These are phyloP conservation scores for Rhodotorula sp. DNA, from an alignment of 1,284 basidiomycete genomes.

Conservation along the genomic window DNA sequence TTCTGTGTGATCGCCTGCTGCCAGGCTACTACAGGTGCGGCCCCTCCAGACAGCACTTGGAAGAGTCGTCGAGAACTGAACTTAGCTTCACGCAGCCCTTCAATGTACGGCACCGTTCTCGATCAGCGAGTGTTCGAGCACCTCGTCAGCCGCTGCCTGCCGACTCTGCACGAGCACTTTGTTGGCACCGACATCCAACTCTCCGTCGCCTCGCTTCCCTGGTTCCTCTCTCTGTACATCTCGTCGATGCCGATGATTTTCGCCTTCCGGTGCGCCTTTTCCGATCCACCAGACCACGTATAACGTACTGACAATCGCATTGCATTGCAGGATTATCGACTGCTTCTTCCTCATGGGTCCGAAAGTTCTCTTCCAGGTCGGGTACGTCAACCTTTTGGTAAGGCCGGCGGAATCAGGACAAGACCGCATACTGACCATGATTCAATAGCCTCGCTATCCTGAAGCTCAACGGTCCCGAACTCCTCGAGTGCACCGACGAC, in stretches of 20 bases:
- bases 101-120: conserved; percentile 97
- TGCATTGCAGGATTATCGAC: conserved; percentile 67
- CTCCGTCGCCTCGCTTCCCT: conserved; percentile 93
- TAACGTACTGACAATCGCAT: no score
- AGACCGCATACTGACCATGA: background rate
- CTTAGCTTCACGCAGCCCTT: conserved; percentile 64
- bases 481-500: conserved; percentile 95
- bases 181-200: conserved; percentile 88
- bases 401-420: no score
- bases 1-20: conserved; percentile 87
- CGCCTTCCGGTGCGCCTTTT: conserved; percentile 66
- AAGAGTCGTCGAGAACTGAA: background rate
- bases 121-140: conserved; percentile 98
- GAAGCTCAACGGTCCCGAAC: conserved; percentile 94
- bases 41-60: background rate
- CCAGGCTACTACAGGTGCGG: conserved; percentile 92
- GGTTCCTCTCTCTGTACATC: conserved; percentile 89
- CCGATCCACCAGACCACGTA: no score
- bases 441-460: conserved; percentile 68
- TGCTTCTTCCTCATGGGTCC: conserved; percentile 97
- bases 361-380: conserved; percentile 96
- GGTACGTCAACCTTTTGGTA: conserved; percentile 54
- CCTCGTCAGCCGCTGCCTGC: conserved; percentile 75
- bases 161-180: conserved; percentile 91
- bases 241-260: conserved; percentile 99